Conservation (phyloP, 2,329 filamentous ascomycete genomes). For the Aspergillus phoenicis region DNA sequence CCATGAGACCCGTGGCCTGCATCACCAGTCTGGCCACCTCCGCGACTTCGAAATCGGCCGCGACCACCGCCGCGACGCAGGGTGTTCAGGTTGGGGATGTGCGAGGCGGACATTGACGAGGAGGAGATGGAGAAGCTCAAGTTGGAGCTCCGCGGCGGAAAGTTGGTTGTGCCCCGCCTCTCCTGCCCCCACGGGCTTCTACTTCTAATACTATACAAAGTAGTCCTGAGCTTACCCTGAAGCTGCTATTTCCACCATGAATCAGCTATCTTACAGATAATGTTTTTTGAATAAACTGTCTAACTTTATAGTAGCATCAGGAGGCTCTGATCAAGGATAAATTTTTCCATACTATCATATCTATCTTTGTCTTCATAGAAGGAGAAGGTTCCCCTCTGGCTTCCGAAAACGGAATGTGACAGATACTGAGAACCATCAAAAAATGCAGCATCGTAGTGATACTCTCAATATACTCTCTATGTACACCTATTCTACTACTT, state of each 20-base stretch:
- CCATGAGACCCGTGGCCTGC: slow-evolving; percentile 30
- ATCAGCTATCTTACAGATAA: no score
- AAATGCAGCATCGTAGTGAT: background rate
- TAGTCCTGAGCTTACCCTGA: no score
- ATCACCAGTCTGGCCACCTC: slow-evolving; percentile 24
- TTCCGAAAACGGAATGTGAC: no score
- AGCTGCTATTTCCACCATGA: no score
- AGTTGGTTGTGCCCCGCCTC: slow-evolving; percentile 18
- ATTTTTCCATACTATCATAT: no score
- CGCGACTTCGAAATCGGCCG: slow-evolving; percentile 52
- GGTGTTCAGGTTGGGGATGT: slow-evolving; percentile 77
- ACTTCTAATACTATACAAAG: no score
- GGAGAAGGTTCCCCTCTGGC: no score
- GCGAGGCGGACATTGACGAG: slow-evolving; percentile 65
- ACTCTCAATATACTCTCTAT: background rate
- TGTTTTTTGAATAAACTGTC: no score
- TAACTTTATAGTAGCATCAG: no score
- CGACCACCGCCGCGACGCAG: slow-evolving; percentile 55
- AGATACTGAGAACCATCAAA: background rate
- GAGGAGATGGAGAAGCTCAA: slow-evolving; percentile 18
- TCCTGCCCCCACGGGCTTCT: background rate
- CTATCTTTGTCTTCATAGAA: no score
- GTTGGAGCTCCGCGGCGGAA: slow-evolving; percentile 19
- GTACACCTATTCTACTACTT: background rate
- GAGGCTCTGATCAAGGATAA: no score